phyloP scores from a whole-genome alignment of 208 protist genomes.

The Herpetomonas muscarum region DNA sequence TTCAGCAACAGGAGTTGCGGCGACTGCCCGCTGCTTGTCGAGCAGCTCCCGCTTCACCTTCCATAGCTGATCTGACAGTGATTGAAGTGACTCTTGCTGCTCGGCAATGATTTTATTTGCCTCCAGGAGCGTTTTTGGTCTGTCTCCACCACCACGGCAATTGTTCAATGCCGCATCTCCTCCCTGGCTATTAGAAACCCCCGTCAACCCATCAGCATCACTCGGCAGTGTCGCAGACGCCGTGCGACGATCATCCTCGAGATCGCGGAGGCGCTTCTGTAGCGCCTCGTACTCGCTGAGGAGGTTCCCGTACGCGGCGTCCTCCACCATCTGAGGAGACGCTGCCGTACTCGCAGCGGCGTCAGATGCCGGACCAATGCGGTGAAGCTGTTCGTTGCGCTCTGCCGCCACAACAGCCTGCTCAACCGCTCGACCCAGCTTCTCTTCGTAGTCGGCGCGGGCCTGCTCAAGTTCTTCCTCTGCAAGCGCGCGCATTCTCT shows the following conservation, averaged over 20 bases:
- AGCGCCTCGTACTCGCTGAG: conserved; percentile 53
- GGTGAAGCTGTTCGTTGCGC: neutral
- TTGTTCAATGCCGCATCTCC: neutral
- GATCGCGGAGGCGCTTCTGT: conserved; percentile 18
- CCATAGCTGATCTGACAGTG: conserved; percentile 41
- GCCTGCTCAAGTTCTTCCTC: conserved; percentile 47
- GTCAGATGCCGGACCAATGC: neutral
- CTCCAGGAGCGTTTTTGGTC: conserved; percentile 17
- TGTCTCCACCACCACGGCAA: neutral
- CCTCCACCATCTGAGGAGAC: conserved; percentile 11
- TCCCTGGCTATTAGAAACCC: neutral
- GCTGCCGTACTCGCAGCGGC: neutral
- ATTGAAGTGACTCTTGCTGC: conserved; percentile 19
- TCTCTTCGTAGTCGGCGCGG: conserved; percentile 35
- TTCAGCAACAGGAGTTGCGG: neutral
- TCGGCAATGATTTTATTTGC: conserved; percentile 26
- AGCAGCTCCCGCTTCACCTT: conserved; percentile 33
- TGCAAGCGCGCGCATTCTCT: conserved; percentile 39
- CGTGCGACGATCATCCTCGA: conserved; percentile 17
- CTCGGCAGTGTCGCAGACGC: conserved; percentile 4
- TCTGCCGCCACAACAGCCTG: conserved; percentile 13
- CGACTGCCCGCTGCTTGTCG: conserved; percentile 17
- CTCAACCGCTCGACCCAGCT: conserved; percentile 17
- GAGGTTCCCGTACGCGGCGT: conserved; percentile 49
- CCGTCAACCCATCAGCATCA: neutral